A percentile compares a stretch with the other conserved stretches of the same genome.
These are phyloP conservation scores for Coniferiporia weirii DNA, from an alignment of 1,284 basidiomycete species.

Conservation along the genomic window DNA sequence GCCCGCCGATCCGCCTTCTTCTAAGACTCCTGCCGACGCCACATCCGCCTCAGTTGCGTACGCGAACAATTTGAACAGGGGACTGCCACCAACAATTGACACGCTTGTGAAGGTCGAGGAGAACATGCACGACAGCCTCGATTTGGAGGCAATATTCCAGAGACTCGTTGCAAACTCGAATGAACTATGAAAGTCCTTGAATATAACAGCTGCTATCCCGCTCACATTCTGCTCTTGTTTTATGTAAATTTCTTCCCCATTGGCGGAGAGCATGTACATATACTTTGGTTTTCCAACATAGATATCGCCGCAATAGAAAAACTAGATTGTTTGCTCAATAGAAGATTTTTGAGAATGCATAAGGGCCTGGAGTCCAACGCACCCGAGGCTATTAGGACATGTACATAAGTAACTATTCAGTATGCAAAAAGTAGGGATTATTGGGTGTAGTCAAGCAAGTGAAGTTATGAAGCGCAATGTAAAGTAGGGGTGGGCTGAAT, in stretches of 20 bases:
- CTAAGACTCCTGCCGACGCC: not conserved
- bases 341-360: too few species aligned
- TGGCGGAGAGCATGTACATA: too few species aligned
- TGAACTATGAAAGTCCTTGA: not conserved
- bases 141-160: constrained; percentile 10
- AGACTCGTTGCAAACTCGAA: constrained; percentile 9
- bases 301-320: too few species aligned
- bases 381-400: not conserved
- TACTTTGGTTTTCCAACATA: too few species aligned
- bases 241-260: not conserved
- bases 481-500: not conserved
- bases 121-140: not conserved
- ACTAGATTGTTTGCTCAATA: too few species aligned
- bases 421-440: not conserved
- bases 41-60: not conserved
- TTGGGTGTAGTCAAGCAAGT: not conserved
- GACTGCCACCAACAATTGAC: not conserved
- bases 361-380: too few species aligned
- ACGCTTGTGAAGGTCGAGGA: not conserved
- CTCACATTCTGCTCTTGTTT: not conserved
- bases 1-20: not conserved
- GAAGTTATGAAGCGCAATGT: not conserved
- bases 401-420: not conserved
- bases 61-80: constrained; percentile 14
- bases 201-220: not conserved